Evolutionary conservation across 192 early-diverging fungal genomes (phyloP).

Genomic region (Tieghemiomyces parasiticus): DNA sequence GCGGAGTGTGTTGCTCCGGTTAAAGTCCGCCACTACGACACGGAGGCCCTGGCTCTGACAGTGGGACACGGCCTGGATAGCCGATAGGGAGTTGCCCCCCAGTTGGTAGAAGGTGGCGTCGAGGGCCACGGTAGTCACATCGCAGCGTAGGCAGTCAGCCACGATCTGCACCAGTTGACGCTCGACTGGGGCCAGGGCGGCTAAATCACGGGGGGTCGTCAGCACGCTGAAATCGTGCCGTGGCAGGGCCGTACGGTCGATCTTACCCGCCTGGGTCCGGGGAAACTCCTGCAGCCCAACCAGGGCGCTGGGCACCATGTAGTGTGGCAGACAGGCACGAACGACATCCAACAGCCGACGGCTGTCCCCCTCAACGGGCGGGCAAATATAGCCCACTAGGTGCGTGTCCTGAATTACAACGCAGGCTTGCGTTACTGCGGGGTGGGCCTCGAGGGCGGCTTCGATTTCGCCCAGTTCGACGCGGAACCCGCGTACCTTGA

Average conservation of each 20-base stretch:
- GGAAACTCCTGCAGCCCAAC: neutral
- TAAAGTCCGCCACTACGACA: neutral
- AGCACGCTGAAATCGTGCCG: neutral
- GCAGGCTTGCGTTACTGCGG: neutral
- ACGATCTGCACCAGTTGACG: neutral
- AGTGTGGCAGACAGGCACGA: neutral
- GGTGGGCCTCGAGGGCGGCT: neutral
- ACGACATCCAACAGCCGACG: neutral
- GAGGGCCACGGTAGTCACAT: neutral
- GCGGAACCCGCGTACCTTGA: neutral
- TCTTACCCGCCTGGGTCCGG: neutral
- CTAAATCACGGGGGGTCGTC: neutral
- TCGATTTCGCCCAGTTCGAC: neutral
- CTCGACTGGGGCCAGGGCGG: neutral
- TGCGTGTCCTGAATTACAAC: neutral
- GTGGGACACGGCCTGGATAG: neutral
- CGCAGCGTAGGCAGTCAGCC: neutral
- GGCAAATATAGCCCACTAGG: neutral
- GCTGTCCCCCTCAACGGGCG: neutral
- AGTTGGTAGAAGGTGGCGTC: neutral
- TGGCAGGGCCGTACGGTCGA: neutral
- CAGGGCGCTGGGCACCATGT: neutral
- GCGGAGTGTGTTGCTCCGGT: neutral
- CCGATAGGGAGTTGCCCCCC: neutral
- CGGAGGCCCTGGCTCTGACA: neutral